These are phyloP conservation scores for Oenanthe sinensis DNA, from an alignment of 129 eudicot genomes.

Conservation along the genomic window DNA sequence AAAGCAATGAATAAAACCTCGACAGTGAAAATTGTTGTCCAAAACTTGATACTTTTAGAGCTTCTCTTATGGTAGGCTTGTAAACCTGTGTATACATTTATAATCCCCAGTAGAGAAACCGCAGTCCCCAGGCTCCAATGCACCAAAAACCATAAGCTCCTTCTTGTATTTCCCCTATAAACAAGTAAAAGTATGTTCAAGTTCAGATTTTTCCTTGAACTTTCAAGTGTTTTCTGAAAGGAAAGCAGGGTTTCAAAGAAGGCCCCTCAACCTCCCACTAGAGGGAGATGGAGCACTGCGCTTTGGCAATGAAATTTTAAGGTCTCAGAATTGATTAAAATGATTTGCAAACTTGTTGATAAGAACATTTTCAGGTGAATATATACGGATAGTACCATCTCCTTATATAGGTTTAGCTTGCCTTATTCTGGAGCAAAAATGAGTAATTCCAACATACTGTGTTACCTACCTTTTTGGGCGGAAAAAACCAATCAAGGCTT, in stretches of 20 bases:
- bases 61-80: conserved; percentile 60
- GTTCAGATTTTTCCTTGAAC: background rate
- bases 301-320: background rate
- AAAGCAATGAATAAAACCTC: conserved; percentile 45
- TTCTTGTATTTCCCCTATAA: conserved; percentile 44
- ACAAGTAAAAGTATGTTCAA: conserved; percentile 1
- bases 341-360: background rate
- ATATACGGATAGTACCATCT: background rate
- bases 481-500: conserved; percentile 47
- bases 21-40: conserved; percentile 54
- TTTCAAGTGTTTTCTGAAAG: background rate
- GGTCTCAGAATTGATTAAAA: background rate
- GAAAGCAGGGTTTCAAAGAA: background rate
- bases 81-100: conserved; percentile 74
- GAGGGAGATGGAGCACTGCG: background rate
- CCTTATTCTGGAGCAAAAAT: background rate
- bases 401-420: background rate
- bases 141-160: conserved; percentile 59
- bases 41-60: conserved; percentile 40
- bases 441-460: background rate
- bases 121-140: conserved; percentile 75
- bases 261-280: background rate
- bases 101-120: conserved; percentile 52
- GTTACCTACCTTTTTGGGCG: conserved; percentile 39
- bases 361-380: background rate